Evolutionary conservation across 129 eudicot species (phyloP), one percentile per base, ranked within the genome.

Genomic region (Pittosporum tobira): DNA sequence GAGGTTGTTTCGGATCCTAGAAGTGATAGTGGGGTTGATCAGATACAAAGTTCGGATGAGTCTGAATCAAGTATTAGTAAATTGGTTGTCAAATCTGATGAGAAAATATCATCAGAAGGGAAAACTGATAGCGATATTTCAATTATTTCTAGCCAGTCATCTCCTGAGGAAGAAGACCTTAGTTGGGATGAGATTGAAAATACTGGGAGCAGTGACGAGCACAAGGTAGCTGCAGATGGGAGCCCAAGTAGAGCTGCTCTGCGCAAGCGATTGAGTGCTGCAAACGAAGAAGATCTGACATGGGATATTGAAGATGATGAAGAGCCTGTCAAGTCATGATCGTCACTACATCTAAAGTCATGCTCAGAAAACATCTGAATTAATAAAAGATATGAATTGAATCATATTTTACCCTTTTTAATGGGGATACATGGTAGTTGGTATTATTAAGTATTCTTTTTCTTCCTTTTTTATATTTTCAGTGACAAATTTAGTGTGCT

Each of bases 231-330:
- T 14, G 51, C 62, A n/a, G 61, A 67, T 73, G 71, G 67, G 29
- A 72, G 86, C 57, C 72, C 86, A 1, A 58, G 62, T 59, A 75
- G 54, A 52, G 72, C 70, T 38, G 94, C 76, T 62, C 55, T 84
- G 83, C 72, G 64, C 0, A 85, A 82, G 65, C 65, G 88, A 44
- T 57, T 82, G 67, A 82, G 69, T 62, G 81, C 67, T 56, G 69
- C 83, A 16, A 84, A 79, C 1, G 95, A 81, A 0, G 95, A 89
- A 68, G 93, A 89, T 70, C 77, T 89, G 52, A 72, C 84, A 0
- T 89, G 97, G 97, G 97, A 89, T 75, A 73, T 82, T 27, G 97
- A 89, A 71, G 97, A 89, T 56, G 96, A 88, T 13, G 85, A 85
- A 31, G 78, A 82, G 59, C 71, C 79, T 60, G 76, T 49, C 57